Base-by-base conservation (phyloP, 2,329 filamentous ascomycete species). In the Botryotinia convoluta region DNA sequence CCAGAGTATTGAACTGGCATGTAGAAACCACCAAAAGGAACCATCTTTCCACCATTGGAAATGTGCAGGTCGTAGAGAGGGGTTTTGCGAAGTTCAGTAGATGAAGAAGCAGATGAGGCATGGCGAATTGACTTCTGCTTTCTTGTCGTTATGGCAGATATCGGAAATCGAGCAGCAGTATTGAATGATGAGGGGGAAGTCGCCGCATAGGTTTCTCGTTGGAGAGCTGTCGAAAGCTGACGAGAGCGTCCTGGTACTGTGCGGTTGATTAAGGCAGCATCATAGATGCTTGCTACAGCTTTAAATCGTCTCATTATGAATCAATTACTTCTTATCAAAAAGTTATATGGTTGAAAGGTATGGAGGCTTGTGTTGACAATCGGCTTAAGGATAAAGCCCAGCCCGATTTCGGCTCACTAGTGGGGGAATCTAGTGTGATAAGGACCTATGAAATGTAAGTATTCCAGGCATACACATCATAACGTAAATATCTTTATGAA, bases 1-100 rank as follows among this genome's bases (percentile, higher is more conserved):
- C 90, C 88, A 48, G 87, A 84, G 85, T 98, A 99, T 83, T 96
- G 92, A 62, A 99, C 90, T 12, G 96, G 96, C 94, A 99, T 98
- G 78, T 89, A 87, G 85, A 91, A 97, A 77, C 94, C 94, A 76
- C 93, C 95, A 83, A 98, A 99, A n/a, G 94, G 93, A 68, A 98
- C 95, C 90, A 98, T 96, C 85, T 97, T 98, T 77, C 88, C 96
- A 77, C 93, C 93, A 81, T 93, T 86, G 74, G 89, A 87, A 75
- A 95, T 80, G 82, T 97, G 93, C 35, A 97, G 85, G 79, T 94
- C 90, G 82, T 95, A 92, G 35, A 98, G 86, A 42, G 91, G 90
- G 4, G 93, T 97, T 83, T 87, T 91, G 79, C 82, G 85, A 76
- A 88, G 84, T 32, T 81, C 80, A 10, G 73, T 60, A 72, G 76